phyloP scores from a whole-genome alignment of 805 yeast genomes.

The Saccharomycopsis babjevae region DNA sequence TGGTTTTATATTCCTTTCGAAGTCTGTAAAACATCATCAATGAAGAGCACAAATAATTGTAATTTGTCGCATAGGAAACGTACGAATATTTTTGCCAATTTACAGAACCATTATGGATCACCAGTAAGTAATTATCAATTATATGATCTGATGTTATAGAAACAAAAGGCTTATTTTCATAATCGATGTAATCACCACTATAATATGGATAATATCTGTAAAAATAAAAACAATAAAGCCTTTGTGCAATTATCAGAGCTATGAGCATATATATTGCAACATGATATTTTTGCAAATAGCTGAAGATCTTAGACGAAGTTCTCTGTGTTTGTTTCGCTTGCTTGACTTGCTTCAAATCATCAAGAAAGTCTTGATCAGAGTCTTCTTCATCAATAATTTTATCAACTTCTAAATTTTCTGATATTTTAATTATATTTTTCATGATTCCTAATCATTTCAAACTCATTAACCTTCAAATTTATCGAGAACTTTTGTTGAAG shows the following conservation, averaged over 20 bases:
- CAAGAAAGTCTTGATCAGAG: not conserved
- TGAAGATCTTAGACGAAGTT: not conserved
- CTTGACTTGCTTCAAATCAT: not conserved
- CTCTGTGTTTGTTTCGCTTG: not conserved
- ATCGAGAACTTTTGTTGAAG: too few species aligned
- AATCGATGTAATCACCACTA: not conserved
- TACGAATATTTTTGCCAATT: conserved; percentile 41
- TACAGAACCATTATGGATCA: not conserved
- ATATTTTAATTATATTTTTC: not conserved
- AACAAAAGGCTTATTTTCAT: not conserved
- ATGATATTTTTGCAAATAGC: not conserved
- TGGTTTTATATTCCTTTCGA: conserved; percentile 27
- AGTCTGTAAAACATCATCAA: conserved; percentile 37
- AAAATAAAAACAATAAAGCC: not conserved
- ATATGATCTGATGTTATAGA: not conserved
- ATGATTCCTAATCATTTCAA: not conserved
- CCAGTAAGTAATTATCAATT: not conserved
- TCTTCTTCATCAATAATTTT: not conserved
- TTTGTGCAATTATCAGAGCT: not conserved
- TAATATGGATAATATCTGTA: not conserved
- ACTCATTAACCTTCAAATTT: too few species aligned
- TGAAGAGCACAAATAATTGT: conserved; percentile 41
- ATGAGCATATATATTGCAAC: not conserved
- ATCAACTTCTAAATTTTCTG: not conserved
- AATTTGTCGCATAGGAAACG: conserved; percentile 49